Base-by-base conservation (phyloP, 1,284 basidiomycete genomes). In the Blastosporella zonata region DNA sequence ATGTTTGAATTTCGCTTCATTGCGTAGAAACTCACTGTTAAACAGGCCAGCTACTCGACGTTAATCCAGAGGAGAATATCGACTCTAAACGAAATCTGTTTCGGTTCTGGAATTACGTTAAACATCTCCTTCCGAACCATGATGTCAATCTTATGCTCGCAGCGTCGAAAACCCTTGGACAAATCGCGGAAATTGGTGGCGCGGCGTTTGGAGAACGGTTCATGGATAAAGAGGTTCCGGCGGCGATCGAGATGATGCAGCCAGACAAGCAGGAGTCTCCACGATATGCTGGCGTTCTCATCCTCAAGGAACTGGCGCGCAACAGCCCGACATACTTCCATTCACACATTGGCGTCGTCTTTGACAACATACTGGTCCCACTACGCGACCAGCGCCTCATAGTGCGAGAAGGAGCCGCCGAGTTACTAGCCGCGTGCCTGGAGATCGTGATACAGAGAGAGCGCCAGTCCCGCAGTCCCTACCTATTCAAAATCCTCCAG, bases 51-150 rank as follows among this genome's bases (percentile, higher is more conserved):
- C 76, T 89, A 27, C 75, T 87, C 50, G 84, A 81, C 45, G 75
- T 82, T 43, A 84, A 87, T 31, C 79, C 79, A 29, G 88, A 88
- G 62, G 86, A 89, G 63, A 81, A 79, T 6, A 81, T 89, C 23
- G 88, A 89, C 62, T 82, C 83, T 31, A 85, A 83, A 58, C 74
- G 81, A 31, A 87, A 87, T 53, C 79, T 92, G 31, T 93, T 88
- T 67, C 82, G 91, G 31, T 89, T 93, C 68, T 94, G 90, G 75
- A 93, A 93, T 71, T 94, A 93, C 70, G 87, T 93, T 68, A 92
- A 92, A 63, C 81, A 86, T 39, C 79, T 93, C 20, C 77, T 93
- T 15, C 91, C 90, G 6, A 88, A 89, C 62, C 78, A 81, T 54
- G 92, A 94, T 64, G 79, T 89, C 59, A 87, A 85, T 63, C 86